Percentiles rank a stretch among this genome's conserved stretches.
Evolutionary conservation across 148 eudicot species (phyloP).

Genomic region (Beta vulgaris): DNA sequence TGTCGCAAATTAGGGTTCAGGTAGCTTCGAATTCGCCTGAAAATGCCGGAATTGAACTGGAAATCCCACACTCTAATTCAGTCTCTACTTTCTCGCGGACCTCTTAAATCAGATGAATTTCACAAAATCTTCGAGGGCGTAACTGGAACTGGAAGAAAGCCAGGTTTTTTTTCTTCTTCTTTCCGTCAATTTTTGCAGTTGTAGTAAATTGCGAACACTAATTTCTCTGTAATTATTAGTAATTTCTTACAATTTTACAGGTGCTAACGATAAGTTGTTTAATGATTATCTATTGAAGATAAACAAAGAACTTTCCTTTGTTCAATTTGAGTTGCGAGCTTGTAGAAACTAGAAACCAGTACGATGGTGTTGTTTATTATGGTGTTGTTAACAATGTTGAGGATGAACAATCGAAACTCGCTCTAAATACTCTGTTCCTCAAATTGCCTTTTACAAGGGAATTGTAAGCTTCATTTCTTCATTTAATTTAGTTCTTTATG

Average conservation of each 20-base stretch:
- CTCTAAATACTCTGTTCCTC: slow-evolving; percentile 71
- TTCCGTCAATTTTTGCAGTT: not conserved
- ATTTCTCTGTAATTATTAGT: not conserved
- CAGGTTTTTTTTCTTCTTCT: slow-evolving; percentile 34
- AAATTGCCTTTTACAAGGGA: slow-evolving; percentile 85
- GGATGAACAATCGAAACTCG: slow-evolving; percentile 91
- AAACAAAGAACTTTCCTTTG: slow-evolving; percentile 63
- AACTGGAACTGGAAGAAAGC: slow-evolving; percentile 55
- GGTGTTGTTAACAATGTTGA: slow-evolving; percentile 82
- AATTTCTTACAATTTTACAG: slow-evolving; percentile 25
- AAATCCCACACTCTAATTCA: slow-evolving; percentile 86
- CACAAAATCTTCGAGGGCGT: slow-evolving; percentile 59
- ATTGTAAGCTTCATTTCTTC: slow-evolving; percentile 50
- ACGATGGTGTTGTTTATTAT: slow-evolving; percentile 69
- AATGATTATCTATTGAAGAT: slow-evolving; percentile 70
- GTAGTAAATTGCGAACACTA: not conserved
- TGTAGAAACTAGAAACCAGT: slow-evolving; percentile 91
- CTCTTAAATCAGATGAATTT: slow-evolving; percentile 57
- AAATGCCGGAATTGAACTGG: no score
- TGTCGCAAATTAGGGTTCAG: slow-evolving; percentile 26
- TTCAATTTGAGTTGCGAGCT: slow-evolving; percentile 86
- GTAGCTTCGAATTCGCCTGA: not conserved
- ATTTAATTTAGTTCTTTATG: not conserved
- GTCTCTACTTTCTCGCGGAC: slow-evolving; percentile 82
- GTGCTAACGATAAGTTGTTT: slow-evolving; percentile 42